Evolutionary conservation across 1,284 basidiomycete genomes (phyloP).

Genomic region (Puccinia triticina): DNA sequence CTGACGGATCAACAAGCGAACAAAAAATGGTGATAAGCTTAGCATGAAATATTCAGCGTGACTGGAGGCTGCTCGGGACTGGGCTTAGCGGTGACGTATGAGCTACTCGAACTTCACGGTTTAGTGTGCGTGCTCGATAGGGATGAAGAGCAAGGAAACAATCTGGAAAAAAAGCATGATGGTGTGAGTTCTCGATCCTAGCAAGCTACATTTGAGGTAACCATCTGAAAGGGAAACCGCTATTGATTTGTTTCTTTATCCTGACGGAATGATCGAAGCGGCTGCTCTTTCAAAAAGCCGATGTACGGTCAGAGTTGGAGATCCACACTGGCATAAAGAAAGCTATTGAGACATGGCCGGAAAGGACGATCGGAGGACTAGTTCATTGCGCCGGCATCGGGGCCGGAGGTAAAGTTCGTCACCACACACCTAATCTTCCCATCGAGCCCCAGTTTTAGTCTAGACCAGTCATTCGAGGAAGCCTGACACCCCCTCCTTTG

Average conservation of each 20-base stretch:
- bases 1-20: too few relatives aligned
- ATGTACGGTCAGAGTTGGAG: slow-evolving; percentile 28
- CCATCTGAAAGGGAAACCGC: background rate
- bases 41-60: slow-evolving; percentile 11
- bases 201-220: background rate
- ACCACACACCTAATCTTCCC: background rate
- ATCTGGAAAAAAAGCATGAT: slow-evolving; percentile 4
- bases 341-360: slow-evolving; percentile 53
- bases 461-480: background rate
- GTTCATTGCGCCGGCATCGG: slow-evolving; percentile 60
- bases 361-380: slow-evolving; percentile 57
- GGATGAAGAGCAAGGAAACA: slow-evolving; percentile 52
- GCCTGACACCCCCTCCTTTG: background rate
- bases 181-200: background rate
- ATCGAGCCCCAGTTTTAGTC: background rate
- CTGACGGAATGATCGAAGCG: slow-evolving; percentile 18
- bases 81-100: slow-evolving; percentile 56
- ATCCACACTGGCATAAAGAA: background rate
- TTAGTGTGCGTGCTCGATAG: slow-evolving; percentile 58
- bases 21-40: background rate
- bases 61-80: slow-evolving; percentile 59
- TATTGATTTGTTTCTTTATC: background rate
- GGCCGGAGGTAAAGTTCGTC: slow-evolving; percentile 59
- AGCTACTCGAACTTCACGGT: slow-evolving; percentile 56
- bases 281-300: slow-evolving; percentile 53